Percentiles rank a stretch among this genome's conserved stretches.
Conservation (phyloP, 192 early-diverging fungal species). For the Backusella morwellensis region DNA sequence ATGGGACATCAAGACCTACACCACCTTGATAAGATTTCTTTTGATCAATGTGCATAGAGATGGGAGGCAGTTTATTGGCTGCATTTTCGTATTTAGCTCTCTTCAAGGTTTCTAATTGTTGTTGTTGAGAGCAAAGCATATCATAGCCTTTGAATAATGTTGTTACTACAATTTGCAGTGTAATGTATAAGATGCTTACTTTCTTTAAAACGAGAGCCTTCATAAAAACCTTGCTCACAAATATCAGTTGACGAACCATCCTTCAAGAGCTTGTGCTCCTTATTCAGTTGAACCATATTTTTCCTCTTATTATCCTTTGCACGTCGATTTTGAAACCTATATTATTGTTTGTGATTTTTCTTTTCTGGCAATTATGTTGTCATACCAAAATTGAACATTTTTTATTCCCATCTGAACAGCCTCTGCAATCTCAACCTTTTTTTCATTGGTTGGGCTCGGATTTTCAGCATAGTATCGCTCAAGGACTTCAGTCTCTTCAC, state of each 20-base stretch:
- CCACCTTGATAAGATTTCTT: background rate
- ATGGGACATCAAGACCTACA: background rate
- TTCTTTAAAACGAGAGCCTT: background rate
- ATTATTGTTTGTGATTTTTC: background rate
- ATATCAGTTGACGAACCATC: background rate
- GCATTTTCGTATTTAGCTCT: background rate
- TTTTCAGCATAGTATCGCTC: background rate
- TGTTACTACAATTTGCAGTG: background rate
- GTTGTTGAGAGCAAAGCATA: background rate
- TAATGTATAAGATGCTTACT: background rate
- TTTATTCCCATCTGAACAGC: background rate
- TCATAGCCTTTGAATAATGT: background rate
- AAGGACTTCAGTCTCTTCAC: background rate
- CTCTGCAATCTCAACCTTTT: background rate
- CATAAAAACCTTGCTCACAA: background rate
- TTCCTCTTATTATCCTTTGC: slow-evolving; percentile 12
- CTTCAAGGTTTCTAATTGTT: background rate
- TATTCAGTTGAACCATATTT: background rate
- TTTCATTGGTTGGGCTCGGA: background rate
- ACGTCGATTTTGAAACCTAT: slow-evolving; percentile 9
- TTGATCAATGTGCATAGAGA: background rate
- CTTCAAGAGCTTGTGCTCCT: background rate
- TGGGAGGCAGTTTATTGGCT: background rate
- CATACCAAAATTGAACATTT: slow-evolving; percentile 14
- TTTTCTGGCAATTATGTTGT: background rate